Evolutionary conservation across 169 alveolate species (phyloP), one percentile per base, ranked within the genome.

Genomic region (Besnoitia besnoiti): DNA sequence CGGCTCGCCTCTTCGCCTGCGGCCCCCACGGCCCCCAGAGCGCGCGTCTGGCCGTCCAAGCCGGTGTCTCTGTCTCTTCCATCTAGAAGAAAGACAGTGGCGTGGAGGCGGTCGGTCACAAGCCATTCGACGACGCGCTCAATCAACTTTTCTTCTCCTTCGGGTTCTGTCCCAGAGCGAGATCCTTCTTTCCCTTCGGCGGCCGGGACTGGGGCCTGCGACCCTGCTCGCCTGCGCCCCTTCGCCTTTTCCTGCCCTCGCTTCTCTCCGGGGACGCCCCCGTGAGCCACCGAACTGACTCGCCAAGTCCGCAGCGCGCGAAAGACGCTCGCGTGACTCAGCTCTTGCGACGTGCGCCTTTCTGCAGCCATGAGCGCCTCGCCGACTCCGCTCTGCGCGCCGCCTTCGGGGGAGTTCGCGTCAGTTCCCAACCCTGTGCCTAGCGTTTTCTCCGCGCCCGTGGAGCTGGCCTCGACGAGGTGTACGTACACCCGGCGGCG

Each of bases 401-500:
- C n/a, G n/a, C n/a, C n/a, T n/a, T n/a, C n/a, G n/a, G n/a, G n/a
- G n/a, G n/a, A n/a, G n/a, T n/a, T n/a, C n/a, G n/a, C n/a, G n/a
- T n/a, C n/a, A n/a, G n/a, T n/a, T 50, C 30, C 62, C 19, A 10
- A 19, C 19, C 62, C 19, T 50, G 62, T 50, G 30, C 19, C 62
- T 19, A 10, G 30, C 19, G 62, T 19, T 19, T 67, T 67, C 47
- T 67, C 46, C 21, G 30, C 27, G 40, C 24, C 46, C 24, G 80
- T 21, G 44, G 19, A 12, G 30, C 30, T n/a, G 33, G 12, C 14
- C 0, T 67, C 80, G n/a, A 77, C 87, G 10, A 77, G 87, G 87
- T 77, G 87, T 77, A 77, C 87, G 59, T 77, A 77, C 87, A 77
- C 87, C 87, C 59, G 87, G 87, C 85, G 85, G 55, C 87, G 87